Evolutionary conservation across 2,329 filamentous ascomycete genomes (phyloP), one percentile per base, ranked within the genome.

Genomic region (Ophiostoma himal-ulmi): DNA sequence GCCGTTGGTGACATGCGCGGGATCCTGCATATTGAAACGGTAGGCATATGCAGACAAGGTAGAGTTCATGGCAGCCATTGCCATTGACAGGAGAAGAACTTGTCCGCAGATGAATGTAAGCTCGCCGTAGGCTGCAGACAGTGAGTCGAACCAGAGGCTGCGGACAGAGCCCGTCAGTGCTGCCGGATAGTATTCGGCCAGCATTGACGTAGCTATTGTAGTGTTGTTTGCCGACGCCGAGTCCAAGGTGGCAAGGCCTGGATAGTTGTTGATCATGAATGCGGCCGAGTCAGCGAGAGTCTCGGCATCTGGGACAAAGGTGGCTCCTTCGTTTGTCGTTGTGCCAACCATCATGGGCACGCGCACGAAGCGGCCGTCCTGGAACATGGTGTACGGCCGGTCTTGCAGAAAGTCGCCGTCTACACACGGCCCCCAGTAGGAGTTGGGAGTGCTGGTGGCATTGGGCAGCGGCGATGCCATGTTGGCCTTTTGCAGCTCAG

Each of bases 361-460:
- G 39, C 78, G 76, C 70, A 82, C 71, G 70, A 83, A 83, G 7
- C 76, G 74, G 0, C 82, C 81, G 1, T 75, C 73, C 7, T 77
- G 75, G 60, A 82, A 83, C 70, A 84, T 75, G 4, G 70, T 72
- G 57, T 81, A 82, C 1, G 82, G 80, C 11, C 80, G 76, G 70
- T 83, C 82, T 4, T 72, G 75, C 14, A 85, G 74, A 11, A 85
- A 75, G 5, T 80, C 79, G 8, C 82, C 84, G 70, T 86, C 84
- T 6, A 85, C 76, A 67, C 81, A 83, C 0, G 84, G 84, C 2
- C 82, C 80, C 82, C 82, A 86, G 77, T 84, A 85, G 74, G 84
- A 86, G 0, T 57, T 39, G 1, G 70, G 62, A 14, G 22, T 8
- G n/a, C 5, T 64, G 10, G 70, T 54, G n/a, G n/a, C n/a, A 5